A percentile compares a stretch with the other conserved stretches of the same genome.
phyloP scores from a whole-genome alignment of 495 filamentous ascomycete species.

The Podospora bellae-mahoneyi region DNA sequence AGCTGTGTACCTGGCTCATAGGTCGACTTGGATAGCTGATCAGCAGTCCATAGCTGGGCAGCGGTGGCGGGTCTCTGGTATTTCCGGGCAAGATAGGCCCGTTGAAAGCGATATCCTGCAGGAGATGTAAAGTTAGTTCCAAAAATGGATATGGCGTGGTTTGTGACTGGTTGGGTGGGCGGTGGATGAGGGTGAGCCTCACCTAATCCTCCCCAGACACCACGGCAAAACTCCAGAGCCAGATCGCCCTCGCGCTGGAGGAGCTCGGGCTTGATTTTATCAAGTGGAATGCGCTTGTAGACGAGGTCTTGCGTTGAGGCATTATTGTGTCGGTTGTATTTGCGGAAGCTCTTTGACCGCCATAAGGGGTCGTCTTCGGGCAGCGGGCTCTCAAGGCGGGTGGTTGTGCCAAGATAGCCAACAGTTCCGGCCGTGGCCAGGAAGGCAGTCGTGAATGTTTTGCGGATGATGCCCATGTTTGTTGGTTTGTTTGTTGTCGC shows the following conservation, averaged over 20 bases:
- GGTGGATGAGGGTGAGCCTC: constrained; percentile 22
- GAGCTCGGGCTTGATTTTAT: constrained; percentile 61
- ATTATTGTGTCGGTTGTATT: constrained; percentile 61
- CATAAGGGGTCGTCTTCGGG: constrained; percentile 59
- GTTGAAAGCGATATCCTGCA: constrained; percentile 62
- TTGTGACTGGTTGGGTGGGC: constrained; percentile 2
- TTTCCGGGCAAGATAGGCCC: constrained; percentile 58
- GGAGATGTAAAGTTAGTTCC: background rate
- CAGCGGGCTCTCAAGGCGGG: constrained; percentile 44
- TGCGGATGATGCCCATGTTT: constrained; percentile 49
- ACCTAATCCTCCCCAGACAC: constrained; percentile 66
- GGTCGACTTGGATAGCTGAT: constrained; percentile 49
- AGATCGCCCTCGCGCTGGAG: constrained; percentile 58
- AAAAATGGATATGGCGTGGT: constrained; percentile 2
- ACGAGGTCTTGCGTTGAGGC: constrained; percentile 60
- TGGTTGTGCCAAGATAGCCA: constrained; percentile 39
- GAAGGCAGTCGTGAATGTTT: constrained; percentile 42
- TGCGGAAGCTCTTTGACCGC: constrained; percentile 50
- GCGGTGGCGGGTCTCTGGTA: constrained; percentile 60
- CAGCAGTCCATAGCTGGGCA: constrained; percentile 58
- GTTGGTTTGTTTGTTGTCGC: background rate
- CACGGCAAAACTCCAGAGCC: constrained; percentile 60
- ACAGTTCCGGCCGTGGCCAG: constrained; percentile 36
- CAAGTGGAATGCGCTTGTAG: constrained; percentile 58
- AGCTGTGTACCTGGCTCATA: constrained; percentile 64